Base-by-base conservation (phyloP, 176 grass and related monocot species). In the Triticum turgidum region DNA sequence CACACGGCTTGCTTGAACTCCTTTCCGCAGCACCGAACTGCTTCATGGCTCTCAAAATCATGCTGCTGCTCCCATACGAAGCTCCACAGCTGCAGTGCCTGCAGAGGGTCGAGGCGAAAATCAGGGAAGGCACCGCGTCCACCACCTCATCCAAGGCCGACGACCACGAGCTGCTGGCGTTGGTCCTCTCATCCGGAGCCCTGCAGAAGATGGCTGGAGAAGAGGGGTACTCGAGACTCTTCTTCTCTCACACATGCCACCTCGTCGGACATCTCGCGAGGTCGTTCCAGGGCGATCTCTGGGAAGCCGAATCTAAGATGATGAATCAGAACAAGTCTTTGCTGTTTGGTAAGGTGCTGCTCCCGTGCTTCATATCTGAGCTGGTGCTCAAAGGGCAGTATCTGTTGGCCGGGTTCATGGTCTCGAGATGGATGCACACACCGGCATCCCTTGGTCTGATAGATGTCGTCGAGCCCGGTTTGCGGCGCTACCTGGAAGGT, bases 381-480 rank as follows among this genome's bases (percentile, higher is more conserved):
- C 58, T 96, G 35, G 90, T 96, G 66, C 67, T 87, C 30, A 89
- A 69, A 25, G 94, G 90, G 8, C 90, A 98, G 71, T 76, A 87
- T 86, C 77, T 98, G 38, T 77, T 98, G 64, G 94, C 94, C 11
- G 92, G 92, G 63, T 91, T 96, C 77, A 21, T 96, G 68, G 77
- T 98, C 70, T 94, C 90, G 1, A 92, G 70, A 90, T 98, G 97
- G 92, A 98, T 96, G 93, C 97, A 98, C 80, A 94, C 92, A 1
- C 90, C 92, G 54, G 69, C 87, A 29, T 92, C 86, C 38, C 86
- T 98, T n/a, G 90, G 90, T 18, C 69, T 98, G 73, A 82, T 98
- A 32, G 96, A 98, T 91, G 83, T 98, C 4, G 37, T 77, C 1
- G 90, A 92, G 61, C 77, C 80, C 27, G 91, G 90, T 39, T 61